A percentile compares a stretch with the other conserved stretches of the same genome.
phyloP scores from a whole-genome alignment of 768 basidiomycete species.

The Boletus fagicola region DNA sequence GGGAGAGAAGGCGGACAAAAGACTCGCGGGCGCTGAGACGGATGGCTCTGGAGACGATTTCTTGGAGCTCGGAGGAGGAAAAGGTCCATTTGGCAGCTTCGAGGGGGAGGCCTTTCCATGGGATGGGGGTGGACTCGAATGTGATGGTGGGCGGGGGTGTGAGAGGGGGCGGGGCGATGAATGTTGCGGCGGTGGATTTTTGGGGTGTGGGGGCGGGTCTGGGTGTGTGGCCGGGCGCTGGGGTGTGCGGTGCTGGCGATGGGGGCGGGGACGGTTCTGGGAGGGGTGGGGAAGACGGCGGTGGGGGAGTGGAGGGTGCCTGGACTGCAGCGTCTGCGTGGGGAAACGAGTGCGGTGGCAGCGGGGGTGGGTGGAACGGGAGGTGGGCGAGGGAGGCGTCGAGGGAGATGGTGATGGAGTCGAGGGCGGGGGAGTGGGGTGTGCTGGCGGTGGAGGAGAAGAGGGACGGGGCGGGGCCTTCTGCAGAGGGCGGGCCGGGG shows the following conservation, averaged over 20 bases:
- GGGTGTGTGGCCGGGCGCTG: too few relatives aligned
- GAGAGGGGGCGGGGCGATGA: conserved; percentile 34
- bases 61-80: conserved; percentile 55
- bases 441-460: neutral
- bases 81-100: conserved; percentile 67
- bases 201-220: neutral
- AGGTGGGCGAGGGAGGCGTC: too few relatives aligned
- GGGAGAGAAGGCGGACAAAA: conserved; percentile 66
- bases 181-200: conserved; percentile 22
- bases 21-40: conserved; percentile 65
- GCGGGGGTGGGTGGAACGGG: neutral
- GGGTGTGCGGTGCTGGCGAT: too few relatives aligned
- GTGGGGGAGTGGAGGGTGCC: neutral
- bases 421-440: conserved; percentile 4
- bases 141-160: conserved; percentile 49
- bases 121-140: conserved; percentile 56
- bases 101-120: conserved; percentile 66
- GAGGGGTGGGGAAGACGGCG: too few relatives aligned
- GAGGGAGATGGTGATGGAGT: neutral
- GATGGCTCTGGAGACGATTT: conserved; percentile 70
- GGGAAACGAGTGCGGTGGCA: neutral
- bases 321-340: conserved; percentile 18
- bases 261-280: too few relatives aligned
- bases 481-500: neutral
- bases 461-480: neutral